Evolutionary conservation across 129 eudicot genomes (phyloP).

Genomic region (Calendula officinalis): DNA sequence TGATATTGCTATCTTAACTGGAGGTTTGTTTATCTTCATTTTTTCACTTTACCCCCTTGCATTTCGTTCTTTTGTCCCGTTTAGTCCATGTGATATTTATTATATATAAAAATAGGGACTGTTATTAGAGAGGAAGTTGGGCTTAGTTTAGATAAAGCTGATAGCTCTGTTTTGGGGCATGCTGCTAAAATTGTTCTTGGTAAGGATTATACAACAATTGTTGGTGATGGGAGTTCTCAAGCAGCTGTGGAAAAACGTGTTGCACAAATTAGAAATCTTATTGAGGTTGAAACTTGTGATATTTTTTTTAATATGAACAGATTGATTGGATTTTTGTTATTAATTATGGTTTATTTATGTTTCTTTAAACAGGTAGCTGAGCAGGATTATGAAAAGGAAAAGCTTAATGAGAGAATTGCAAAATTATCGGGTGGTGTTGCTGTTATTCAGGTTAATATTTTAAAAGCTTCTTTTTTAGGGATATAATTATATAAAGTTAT

Average conservation of each 20-base stretch:
- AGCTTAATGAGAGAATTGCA: conserved; percentile 79
- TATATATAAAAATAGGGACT: conserved; percentile 46
- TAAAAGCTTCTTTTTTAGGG: background rate
- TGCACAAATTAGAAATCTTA: conserved; percentile 70
- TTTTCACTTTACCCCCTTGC: background rate
- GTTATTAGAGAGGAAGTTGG: conserved; percentile 85
- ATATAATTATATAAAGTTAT: background rate
- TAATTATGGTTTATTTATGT: background rate
- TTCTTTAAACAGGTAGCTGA: conserved; percentile 54
- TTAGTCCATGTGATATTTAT: background rate
- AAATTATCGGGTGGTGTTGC: conserved; percentile 83
- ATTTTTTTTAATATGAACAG: background rate
- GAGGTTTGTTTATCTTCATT: conserved; percentile 38
- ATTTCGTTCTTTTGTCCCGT: background rate
- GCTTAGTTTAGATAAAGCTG: conserved; percentile 66
- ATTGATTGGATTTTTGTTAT: background rate
- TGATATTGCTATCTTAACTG: conserved; percentile 71
- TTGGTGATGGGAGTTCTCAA: conserved; percentile 86
- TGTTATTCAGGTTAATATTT: conserved; percentile 62
- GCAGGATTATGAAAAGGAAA: conserved; percentile 74
- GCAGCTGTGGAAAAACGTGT: conserved; percentile 65
- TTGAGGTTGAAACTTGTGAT: conserved; percentile 45
- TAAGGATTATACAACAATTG: conserved; percentile 75
- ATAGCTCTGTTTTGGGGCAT: conserved; percentile 61
- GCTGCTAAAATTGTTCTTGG: conserved; percentile 72